A percentile compares a stretch with the other conserved stretches of the same genome.
Evolutionary conservation across 73 alveolate species (phyloP).

Genomic region (Blepharisma stoltei): DNA sequence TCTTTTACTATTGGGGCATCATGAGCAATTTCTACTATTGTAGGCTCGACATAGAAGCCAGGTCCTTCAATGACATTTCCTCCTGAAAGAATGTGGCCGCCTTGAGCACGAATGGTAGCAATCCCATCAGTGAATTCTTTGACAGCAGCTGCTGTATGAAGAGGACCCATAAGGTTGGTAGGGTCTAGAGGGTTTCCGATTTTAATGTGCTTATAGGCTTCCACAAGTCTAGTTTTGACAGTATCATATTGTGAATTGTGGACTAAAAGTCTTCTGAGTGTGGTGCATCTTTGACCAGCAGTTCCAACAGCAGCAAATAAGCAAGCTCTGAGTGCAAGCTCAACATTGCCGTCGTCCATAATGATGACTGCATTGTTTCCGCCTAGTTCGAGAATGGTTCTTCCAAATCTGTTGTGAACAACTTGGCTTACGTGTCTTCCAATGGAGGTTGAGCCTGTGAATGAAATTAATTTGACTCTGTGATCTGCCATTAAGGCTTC

Average conservation of each 20-base stretch:
- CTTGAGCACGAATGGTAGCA: slow-evolving; percentile 64
- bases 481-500: slow-evolving; percentile 68
- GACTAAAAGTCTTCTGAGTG: slow-evolving; percentile 70
- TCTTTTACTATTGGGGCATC: slow-evolving; percentile 67
- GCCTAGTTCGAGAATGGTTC: slow-evolving; percentile 81
- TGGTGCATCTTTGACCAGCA: slow-evolving; percentile 91
- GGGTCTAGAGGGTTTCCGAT: slow-evolving; percentile 73
- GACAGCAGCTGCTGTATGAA: slow-evolving; percentile 71
- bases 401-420: slow-evolving; percentile 79
- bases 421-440: slow-evolving; percentile 68
- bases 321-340: slow-evolving; percentile 74
- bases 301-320: slow-evolving; percentile 91
- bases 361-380: slow-evolving; percentile 86
- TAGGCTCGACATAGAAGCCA: slow-evolving; percentile 84
- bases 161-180: slow-evolving; percentile 79
- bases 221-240: slow-evolving; percentile 44
- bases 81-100: slow-evolving; percentile 79
- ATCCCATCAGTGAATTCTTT: slow-evolving; percentile 60
- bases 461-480: slow-evolving; percentile 71
- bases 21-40: slow-evolving; percentile 68
- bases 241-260: slow-evolving; percentile 56
- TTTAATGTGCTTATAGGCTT: slow-evolving; percentile 52
- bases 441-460: slow-evolving; percentile 81
- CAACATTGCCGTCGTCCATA: slow-evolving; percentile 81
- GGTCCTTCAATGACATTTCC: slow-evolving; percentile 71